Base-by-base conservation (phyloP, 1,139 yeast genomes). In the Hyphopichia pseudoburtonii region DNA sequence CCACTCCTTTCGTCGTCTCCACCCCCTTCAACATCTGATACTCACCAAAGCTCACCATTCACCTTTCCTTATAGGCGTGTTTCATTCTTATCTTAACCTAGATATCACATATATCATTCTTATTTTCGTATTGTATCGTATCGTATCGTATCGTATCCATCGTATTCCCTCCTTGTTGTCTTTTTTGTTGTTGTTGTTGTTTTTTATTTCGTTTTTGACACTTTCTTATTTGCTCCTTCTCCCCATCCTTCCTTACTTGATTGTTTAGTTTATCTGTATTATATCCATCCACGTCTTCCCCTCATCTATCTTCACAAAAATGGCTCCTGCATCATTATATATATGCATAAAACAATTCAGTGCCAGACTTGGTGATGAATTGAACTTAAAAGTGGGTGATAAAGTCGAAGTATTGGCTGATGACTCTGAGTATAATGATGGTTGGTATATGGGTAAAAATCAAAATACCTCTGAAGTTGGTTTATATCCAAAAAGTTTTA, bases 381-480 rank as follows among this genome's bases (percentile, higher is more conserved):
- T 92, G 33, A 78, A 82, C 32, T 70, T 92, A 46, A 73, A 71
- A 35, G 79, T 85, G 18, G 97, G 97, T 18, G 97, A 92, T 52
- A 82, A 80, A 46, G 75, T 94, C 39, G 94, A 89, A 57, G 89
- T 92, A 12, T 75, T 94, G 19, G 88, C 95, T 30, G 96, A 89
- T 58, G 99, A 92, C 61, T 78, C 82, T 44, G 97, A 87, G 52
- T 92, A 86, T 60, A 86, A 87, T 48, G 99, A 92, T 59, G 97
- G 97, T n/a, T 92, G 99, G 99, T 92, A 83, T 54, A 69, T 69
- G 84, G 96, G 97, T 8, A 82, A 82, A 45, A 89, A 90, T 50
- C 58, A 86, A 37, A 56, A 75, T 33, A 81, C 90, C 0, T 76
- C 77, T 35, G 75, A 78, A 41, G 89, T 86, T 9, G 98, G 98